Percentiles rank a stretch among this genome's conserved stretches.
phyloP scores from a whole-genome alignment of 2,329 filamentous ascomycete species.

The Teratosphaeria nubilosa region DNA sequence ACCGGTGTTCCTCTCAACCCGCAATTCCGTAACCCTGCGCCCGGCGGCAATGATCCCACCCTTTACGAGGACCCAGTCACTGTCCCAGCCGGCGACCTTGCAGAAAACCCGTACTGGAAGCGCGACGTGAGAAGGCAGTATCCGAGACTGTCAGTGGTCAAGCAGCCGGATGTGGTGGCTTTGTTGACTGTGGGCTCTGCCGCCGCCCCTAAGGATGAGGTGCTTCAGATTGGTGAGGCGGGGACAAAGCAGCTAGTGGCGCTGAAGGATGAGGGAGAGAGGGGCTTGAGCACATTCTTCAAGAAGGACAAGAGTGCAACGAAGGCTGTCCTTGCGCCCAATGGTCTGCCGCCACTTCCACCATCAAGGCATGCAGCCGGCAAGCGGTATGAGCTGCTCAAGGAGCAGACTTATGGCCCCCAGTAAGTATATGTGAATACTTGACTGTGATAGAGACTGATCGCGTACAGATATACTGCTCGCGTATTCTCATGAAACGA shows the following conservation, averaged over 20 bases:
- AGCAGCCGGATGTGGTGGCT: constrained; percentile 74
- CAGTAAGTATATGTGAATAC: constrained; percentile 24
- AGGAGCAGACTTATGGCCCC: constrained; percentile 57
- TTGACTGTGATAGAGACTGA: neutral
- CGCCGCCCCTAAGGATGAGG: constrained; percentile 67
- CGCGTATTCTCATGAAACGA: neutral
- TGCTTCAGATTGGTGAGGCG: constrained; percentile 61
- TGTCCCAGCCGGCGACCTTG: constrained; percentile 72
- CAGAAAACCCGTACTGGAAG: constrained; percentile 94
- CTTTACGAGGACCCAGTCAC: constrained; percentile 76
- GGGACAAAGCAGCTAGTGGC: constrained; percentile 66
- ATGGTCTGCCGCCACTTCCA: constrained; percentile 80
- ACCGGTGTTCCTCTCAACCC: constrained; percentile 88
- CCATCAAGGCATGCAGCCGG: constrained; percentile 55
- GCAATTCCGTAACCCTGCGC: constrained; percentile 79
- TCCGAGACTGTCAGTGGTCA: constrained; percentile 67
- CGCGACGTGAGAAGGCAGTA: constrained; percentile 78
- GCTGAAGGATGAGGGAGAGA: constrained; percentile 63
- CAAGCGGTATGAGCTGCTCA: constrained; percentile 61
- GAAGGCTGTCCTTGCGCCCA: constrained; percentile 56
- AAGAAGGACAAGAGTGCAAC: constrained; percentile 50
- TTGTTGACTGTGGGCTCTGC: constrained; percentile 78
- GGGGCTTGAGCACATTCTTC: constrained; percentile 63
- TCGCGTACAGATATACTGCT: neutral
- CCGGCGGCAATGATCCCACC: constrained; percentile 59